phyloP scores from a whole-genome alignment of 176 grass and related monocot genomes.

The Dendrocalamus sinicus region DNA sequence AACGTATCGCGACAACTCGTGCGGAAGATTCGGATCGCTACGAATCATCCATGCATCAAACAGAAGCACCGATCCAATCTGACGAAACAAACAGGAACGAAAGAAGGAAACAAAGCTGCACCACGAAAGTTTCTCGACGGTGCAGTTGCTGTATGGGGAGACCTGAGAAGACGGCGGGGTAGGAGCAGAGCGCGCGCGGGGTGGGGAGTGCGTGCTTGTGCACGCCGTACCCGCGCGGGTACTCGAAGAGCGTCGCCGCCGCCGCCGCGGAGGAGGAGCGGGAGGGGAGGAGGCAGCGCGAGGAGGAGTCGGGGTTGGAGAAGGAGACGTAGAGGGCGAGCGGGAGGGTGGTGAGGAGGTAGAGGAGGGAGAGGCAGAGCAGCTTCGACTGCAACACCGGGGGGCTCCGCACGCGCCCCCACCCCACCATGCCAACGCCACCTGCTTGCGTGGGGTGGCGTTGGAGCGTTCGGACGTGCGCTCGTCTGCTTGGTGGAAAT shows the following conservation, averaged over 20 bases:
- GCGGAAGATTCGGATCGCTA: neutral
- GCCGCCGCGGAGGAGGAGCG: neutral
- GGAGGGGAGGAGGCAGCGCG: slow-evolving; percentile 25
- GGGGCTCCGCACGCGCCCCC: slow-evolving; percentile 56
- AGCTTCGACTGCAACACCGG: slow-evolving; percentile 77
- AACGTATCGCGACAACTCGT: neutral
- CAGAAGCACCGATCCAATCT: no score
- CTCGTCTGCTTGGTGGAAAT: no score
- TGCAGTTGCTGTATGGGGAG: neutral
- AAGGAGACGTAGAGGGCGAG: slow-evolving; percentile 88
- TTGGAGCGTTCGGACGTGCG: no score
- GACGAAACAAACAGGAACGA: neutral
- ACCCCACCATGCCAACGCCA: slow-evolving; percentile 44
- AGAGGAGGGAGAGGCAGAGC: slow-evolving; percentile 88
- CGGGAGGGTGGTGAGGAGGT: slow-evolving; percentile 93
- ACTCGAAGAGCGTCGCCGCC: slow-evolving; percentile 50
- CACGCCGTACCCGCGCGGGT: slow-evolving; percentile 73
- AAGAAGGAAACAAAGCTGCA: neutral
- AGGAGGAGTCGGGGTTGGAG: slow-evolving; percentile 51
- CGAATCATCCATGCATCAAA: neutral
- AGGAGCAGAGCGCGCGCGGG: slow-evolving; percentile 60
- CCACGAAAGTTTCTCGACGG: neutral
- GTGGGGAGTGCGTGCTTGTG: slow-evolving; percentile 73
- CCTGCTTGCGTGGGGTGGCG: no score
- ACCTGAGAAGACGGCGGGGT: slow-evolving; percentile 75